Percentiles rank a stretch among this genome's conserved stretches.
phyloP scores from a whole-genome alignment of 2,329 filamentous ascomycete genomes.

The Diaporthe longicolla region DNA sequence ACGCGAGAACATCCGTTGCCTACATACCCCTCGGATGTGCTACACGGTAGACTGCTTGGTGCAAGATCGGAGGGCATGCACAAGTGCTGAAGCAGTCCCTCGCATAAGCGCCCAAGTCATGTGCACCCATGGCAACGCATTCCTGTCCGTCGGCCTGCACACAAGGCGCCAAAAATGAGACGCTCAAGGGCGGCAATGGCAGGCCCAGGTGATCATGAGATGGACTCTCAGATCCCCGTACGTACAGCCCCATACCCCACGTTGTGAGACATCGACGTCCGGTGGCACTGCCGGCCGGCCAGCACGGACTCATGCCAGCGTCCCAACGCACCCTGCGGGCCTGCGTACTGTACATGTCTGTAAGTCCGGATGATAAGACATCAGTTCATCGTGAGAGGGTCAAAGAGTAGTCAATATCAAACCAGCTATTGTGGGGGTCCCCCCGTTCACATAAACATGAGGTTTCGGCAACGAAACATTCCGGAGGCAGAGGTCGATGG shows the following conservation, averaged over 20 bases:
- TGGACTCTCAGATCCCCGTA: conserved; percentile 29
- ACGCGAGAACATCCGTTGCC: background rate
- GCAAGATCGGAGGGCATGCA: background rate
- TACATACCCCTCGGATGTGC: background rate
- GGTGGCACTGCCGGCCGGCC: conserved; percentile 28
- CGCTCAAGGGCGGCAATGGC: conserved; percentile 5
- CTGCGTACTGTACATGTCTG: conserved; percentile 11
- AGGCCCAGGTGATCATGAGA: conserved; percentile 4
- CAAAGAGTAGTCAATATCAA: conserved; percentile 30
- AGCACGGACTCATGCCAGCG: conserved; percentile 26
- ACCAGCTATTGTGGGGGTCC: conserved; percentile 14
- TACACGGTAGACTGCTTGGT: too few species aligned
- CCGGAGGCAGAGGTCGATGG: conserved; percentile 21
- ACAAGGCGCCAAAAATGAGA: conserved; percentile 15
- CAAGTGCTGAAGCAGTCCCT: background rate
- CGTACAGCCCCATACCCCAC: conserved; percentile 15
- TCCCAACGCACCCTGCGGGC: background rate
- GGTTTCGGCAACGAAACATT: conserved; percentile 31
- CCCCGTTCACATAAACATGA: conserved; percentile 22
- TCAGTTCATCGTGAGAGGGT: conserved; percentile 15
- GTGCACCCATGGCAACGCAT: conserved; percentile 24
- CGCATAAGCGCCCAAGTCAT: conserved; percentile 36
- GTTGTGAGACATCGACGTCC: conserved; percentile 31
- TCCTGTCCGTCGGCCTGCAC: background rate
- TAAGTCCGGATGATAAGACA: conserved; percentile 16